Evolutionary conservation across 768 basidiomycete species (phyloP).

Genomic region (Lactarius tabidus): DNA sequence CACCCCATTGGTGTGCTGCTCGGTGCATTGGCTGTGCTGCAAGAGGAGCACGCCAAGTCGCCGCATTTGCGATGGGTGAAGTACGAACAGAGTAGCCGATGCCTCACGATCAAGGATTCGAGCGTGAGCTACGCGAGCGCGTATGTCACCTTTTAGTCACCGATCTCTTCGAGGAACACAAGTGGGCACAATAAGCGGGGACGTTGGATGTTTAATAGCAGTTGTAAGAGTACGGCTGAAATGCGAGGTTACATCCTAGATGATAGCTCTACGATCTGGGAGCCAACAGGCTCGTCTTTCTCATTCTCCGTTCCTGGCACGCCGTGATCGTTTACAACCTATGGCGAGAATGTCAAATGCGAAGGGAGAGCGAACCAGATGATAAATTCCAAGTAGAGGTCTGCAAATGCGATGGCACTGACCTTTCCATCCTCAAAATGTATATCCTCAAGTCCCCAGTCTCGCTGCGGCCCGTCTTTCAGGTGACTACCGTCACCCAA

Average conservation of each 20-base stretch:
- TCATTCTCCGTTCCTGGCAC: slow-evolving; percentile 63
- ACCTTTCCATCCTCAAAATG: slow-evolving; percentile 59
- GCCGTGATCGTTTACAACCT: slow-evolving; percentile 72
- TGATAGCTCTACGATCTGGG: slow-evolving; percentile 35
- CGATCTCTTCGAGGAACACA: neutral
- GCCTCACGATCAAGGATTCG: slow-evolving; percentile 62
- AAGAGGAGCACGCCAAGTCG: slow-evolving; percentile 34
- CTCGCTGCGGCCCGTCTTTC: slow-evolving; percentile 53
- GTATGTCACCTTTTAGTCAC: slow-evolving; percentile 57
- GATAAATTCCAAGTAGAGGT: neutral
- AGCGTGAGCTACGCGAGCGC: slow-evolving; percentile 98
- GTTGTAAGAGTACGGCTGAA: neutral
- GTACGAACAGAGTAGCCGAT: slow-evolving; percentile 90
- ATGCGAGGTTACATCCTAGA: slow-evolving; percentile 21
- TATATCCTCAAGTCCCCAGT: slow-evolving; percentile 82
- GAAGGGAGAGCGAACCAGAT: neutral
- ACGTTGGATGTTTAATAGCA: neutral
- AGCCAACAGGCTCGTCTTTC: slow-evolving; percentile 52
- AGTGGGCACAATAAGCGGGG: neutral
- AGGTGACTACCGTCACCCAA: slow-evolving; percentile 59
- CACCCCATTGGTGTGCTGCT: slow-evolving; percentile 94
- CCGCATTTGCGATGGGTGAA: slow-evolving; percentile 72
- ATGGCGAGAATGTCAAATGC: slow-evolving; percentile 1
- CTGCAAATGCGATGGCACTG: slow-evolving; percentile 21
- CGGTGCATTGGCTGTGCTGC: slow-evolving; percentile 63